Evolutionary conservation across 2,329 filamentous ascomycete genomes (phyloP).

Genomic region (Shiraia bambusicola): DNA sequence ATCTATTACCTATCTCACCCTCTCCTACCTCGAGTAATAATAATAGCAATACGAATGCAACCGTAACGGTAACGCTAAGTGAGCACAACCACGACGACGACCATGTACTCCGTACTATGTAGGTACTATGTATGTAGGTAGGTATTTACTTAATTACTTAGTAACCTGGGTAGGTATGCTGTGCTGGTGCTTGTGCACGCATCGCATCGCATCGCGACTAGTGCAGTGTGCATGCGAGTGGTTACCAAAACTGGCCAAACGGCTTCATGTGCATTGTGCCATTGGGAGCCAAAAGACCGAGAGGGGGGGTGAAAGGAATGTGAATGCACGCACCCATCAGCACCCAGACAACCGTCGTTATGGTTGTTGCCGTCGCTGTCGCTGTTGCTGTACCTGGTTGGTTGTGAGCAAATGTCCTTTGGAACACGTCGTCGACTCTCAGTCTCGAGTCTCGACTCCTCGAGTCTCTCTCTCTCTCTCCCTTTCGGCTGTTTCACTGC

Average conservation of each 20-base stretch:
- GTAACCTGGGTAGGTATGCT: constrained; percentile 12
- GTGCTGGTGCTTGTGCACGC: constrained; percentile 10
- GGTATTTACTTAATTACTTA: no score
- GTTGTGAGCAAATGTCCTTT: not conserved
- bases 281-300: no score
- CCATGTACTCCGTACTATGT: no score
- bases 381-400: not conserved
- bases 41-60: no score
- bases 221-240: constrained; percentile 2
- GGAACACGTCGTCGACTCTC: constrained; percentile 14
- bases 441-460: no score
- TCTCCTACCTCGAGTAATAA: no score
- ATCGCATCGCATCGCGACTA: not conserved
- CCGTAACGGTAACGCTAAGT: no score
- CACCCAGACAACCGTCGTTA: not conserved
- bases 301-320: not conserved
- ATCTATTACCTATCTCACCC: no score
- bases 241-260: not conserved
- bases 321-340: not conserved
- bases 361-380: no score
- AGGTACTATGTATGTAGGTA: no score
- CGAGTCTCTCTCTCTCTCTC: no score
- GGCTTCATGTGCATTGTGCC: not conserved
- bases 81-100: no score
- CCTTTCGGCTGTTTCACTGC: constrained; percentile 34